Conservation (phyloP, 225 moss, liverwort and hornwort genomes). For the Neckera pumila region DNA sequence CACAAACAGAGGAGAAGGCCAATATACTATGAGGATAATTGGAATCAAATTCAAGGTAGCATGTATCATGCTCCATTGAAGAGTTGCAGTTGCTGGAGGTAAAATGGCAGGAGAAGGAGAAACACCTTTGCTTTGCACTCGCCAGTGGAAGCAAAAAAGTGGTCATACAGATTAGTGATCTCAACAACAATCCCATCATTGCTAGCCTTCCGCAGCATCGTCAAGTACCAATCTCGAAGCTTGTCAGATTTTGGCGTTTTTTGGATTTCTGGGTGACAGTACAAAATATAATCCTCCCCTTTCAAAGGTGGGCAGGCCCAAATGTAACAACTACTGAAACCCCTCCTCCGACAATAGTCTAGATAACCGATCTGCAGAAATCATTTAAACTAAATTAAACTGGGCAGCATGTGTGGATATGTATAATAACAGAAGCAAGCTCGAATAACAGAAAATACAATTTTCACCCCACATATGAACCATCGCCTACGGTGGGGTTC, state of each 20-base stretch:
- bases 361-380: slow-evolving; percentile 83
- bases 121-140: slow-evolving; percentile 82
- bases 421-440: background rate
- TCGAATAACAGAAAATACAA: background rate
- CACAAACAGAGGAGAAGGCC: background rate
- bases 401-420: background rate
- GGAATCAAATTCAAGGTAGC: background rate
- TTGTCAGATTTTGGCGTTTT: slow-evolving; percentile 99
- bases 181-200: slow-evolving; percentile 90
- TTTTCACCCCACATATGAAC: background rate
- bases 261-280: slow-evolving; percentile 97
- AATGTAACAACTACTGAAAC: slow-evolving; percentile 98
- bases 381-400: background rate
- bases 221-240: slow-evolving; percentile 97
- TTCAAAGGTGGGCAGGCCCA: slow-evolving; percentile 99
- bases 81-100: background rate
- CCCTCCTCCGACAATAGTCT: slow-evolving; percentile 84
- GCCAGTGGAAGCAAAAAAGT: slow-evolving; percentile 82
- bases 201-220: slow-evolving; percentile 95
- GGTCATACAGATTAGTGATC: slow-evolving; percentile 93
- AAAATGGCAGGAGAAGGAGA: background rate
- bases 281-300: slow-evolving; percentile 96
- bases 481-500: background rate
- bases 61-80: background rate
- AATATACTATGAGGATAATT: background rate